These are phyloP conservation scores for Corymbia citriodora DNA, from an alignment of 441 rosid genomes.

Conservation along the genomic window DNA sequence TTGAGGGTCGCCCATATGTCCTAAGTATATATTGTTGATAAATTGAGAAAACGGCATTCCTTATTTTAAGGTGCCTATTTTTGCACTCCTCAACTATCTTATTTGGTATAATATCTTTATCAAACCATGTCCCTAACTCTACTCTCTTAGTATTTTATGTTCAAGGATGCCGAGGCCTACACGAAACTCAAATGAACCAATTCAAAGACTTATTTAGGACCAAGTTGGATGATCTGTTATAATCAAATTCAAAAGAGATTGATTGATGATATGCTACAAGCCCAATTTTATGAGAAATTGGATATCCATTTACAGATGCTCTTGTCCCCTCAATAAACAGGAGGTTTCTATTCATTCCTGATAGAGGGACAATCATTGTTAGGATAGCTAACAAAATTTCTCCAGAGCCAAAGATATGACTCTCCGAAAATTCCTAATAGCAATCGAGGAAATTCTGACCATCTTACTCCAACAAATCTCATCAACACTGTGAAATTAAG, in stretches of 20 bases:
- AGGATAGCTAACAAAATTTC: neutral
- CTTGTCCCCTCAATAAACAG: neutral
- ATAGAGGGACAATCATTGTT: neutral
- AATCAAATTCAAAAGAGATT: neutral
- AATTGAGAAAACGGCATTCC: too few species aligned
- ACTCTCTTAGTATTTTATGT: too few species aligned
- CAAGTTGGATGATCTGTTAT: too few species aligned
- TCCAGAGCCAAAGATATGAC: neutral
- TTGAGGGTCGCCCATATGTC: too few species aligned
- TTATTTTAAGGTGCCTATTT: too few species aligned
- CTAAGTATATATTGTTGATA: too few species aligned
- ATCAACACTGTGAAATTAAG: accelerated
- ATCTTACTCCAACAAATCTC: neutral
- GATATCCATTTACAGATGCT: neutral
- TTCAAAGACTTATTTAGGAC: too few species aligned
- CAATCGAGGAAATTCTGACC: neutral
- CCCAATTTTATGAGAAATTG: neutral
- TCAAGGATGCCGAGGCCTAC: too few species aligned
- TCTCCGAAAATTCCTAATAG: neutral
- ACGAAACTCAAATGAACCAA: too few species aligned
- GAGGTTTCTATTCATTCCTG: neutral
- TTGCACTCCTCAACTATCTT: too few species aligned
- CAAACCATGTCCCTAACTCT: too few species aligned
- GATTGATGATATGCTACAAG: neutral
- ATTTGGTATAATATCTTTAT: too few species aligned